Conservation (phyloP, 345 rosid genomes). For the Erodium maritimum region DNA sequence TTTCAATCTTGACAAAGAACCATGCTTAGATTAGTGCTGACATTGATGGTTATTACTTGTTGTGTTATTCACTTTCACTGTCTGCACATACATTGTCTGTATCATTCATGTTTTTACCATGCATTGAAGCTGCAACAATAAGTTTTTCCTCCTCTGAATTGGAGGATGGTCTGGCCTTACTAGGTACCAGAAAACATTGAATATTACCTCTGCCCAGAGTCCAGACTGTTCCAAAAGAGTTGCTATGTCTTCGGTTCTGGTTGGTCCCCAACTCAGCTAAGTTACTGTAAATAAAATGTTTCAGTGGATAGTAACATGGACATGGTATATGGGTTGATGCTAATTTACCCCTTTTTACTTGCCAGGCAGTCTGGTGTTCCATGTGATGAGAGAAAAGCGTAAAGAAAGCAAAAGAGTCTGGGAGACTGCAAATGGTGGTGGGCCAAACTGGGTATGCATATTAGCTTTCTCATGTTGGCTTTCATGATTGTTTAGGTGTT, state of each 20-base stretch:
- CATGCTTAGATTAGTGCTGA: conserved; percentile 22
- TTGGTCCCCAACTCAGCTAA: not conserved
- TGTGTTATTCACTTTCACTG: conserved; percentile 13
- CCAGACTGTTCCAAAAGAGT: not conserved
- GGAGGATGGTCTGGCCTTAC: not conserved
- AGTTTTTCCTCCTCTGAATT: conserved; percentile 7
- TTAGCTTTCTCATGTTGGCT: not conserved
- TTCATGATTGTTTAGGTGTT: not conserved
- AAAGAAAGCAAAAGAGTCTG: too few relatives aligned
- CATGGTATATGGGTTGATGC: not conserved
- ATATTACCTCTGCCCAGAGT: not conserved
- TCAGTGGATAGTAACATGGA: not conserved
- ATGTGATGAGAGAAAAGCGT: not conserved
- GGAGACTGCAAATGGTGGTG: not conserved
- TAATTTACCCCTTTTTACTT: not conserved
- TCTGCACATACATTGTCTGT: conserved; percentile 7
- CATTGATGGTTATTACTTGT: conserved; percentile 19
- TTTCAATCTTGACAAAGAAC: conserved; percentile 6
- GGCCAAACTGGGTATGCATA: not conserved
- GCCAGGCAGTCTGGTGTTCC: not conserved
- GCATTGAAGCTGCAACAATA: not conserved
- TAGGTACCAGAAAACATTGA: not conserved
- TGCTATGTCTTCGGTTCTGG: not conserved
- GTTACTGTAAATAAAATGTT: not conserved
- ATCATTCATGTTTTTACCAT: not conserved